Conservation (phyloP, 2,329 filamentous ascomycete species). For the Botryotinia narcissicola region DNA sequence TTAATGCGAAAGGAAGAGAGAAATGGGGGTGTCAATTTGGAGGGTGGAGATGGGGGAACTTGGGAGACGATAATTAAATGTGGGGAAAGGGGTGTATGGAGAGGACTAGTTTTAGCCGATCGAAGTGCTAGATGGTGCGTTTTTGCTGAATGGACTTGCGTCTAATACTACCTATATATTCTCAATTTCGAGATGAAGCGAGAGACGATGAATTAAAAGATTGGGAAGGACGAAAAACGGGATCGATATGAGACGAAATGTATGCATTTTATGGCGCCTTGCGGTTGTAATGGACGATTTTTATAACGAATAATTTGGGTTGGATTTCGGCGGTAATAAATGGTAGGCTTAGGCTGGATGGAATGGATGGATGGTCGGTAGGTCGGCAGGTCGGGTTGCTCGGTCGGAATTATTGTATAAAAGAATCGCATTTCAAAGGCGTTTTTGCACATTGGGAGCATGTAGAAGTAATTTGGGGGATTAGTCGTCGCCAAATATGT, state of each 20-base stretch:
- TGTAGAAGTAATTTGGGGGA: slow-evolving; percentile 18
- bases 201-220: not conserved
- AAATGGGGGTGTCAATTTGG: slow-evolving; percentile 43
- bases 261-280: slow-evolving; percentile 13
- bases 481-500: slow-evolving; percentile 6
- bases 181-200: not conserved
- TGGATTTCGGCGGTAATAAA: slow-evolving; percentile 11
- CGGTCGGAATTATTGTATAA: slow-evolving; percentile 17
- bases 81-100: slow-evolving; percentile 76
- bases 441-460: slow-evolving; percentile 12
- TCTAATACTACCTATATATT: slow-evolving; percentile 27
- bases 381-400: slow-evolving; percentile 1
- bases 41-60: slow-evolving; percentile 68
- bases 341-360: not conserved
- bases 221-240: not conserved
- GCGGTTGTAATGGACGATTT: slow-evolving; percentile 16
- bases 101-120: slow-evolving; percentile 78
- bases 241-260: slow-evolving; percentile 3
- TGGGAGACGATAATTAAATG: slow-evolving; percentile 94
- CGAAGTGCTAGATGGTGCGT: slow-evolving; percentile 85
- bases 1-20: slow-evolving; percentile 77
- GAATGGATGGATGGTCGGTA: not conserved
- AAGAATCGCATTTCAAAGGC: slow-evolving; percentile 6
- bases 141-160: slow-evolving; percentile 74
- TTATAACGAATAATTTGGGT: slow-evolving; percentile 19